Percentiles rank a stretch among this genome's conserved stretches.
Evolutionary conservation across 192 early-diverging fungal species (phyloP).

Genomic region (Coemansia sp.): DNA sequence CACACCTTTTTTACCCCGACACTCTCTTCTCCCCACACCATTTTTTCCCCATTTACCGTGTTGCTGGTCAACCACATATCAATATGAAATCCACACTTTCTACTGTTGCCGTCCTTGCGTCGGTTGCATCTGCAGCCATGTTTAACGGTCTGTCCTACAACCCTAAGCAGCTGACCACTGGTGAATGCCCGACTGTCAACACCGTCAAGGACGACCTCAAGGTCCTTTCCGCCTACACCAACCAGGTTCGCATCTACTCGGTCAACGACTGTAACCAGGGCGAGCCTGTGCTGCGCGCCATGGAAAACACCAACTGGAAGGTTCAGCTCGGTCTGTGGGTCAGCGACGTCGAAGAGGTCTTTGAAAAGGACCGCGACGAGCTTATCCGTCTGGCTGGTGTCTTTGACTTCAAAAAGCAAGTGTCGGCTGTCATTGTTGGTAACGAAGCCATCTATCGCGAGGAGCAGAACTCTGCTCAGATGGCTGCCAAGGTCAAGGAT

Average conservation of each 20-base stretch:
- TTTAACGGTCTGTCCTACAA: constrained; percentile 66
- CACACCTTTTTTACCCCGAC: not conserved
- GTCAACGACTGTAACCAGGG: constrained; percentile 64
- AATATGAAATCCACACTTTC: constrained; percentile 37
- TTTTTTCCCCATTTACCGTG: constrained; percentile 4
- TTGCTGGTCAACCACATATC: constrained; percentile 28
- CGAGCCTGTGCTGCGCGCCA: constrained; percentile 61
- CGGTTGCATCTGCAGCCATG: constrained; percentile 24
- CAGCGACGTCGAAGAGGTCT: constrained; percentile 52
- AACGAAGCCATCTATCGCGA: constrained; percentile 65
- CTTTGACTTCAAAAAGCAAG: constrained; percentile 52
- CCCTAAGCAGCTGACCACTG: constrained; percentile 56
- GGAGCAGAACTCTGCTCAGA: constrained; percentile 46
- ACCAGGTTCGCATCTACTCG: constrained; percentile 63
- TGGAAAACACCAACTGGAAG: constrained; percentile 63
- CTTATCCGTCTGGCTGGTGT: constrained; percentile 42
- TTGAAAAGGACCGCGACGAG: constrained; percentile 42
- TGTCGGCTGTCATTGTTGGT: constrained; percentile 60
- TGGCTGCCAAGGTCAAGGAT: constrained; percentile 54
- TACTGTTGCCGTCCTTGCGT: constrained; percentile 21
- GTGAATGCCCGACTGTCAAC: constrained; percentile 61
- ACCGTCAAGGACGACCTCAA: constrained; percentile 62
- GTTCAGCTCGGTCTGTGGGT: constrained; percentile 67
- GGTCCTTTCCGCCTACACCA: constrained; percentile 57
- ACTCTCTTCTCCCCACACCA: not conserved